A percentile compares a stretch with the other conserved stretches of the same genome.
Conservation (phyloP, 176 grass and related monocot genomes). For the Oryza meyeriana region DNA sequence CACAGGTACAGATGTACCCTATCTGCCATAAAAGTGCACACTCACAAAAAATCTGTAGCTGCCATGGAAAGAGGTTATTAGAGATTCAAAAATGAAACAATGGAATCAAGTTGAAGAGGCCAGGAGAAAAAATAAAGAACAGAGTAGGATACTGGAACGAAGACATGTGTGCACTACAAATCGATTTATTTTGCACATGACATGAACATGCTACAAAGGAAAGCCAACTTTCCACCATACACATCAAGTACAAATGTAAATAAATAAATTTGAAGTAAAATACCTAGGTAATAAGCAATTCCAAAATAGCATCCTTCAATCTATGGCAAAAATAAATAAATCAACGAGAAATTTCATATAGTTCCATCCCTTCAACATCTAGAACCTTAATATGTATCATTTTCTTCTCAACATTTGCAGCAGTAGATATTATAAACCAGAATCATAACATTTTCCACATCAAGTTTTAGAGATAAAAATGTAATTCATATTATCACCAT, state of each 20-base stretch:
- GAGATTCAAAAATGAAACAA: neutral
- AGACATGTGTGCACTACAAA: neutral
- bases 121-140: neutral
- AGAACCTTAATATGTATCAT: neutral
- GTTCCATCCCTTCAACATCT: neutral
- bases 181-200: neutral
- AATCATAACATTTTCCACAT: neutral
- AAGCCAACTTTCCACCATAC: neutral
- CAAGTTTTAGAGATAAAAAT: neutral
- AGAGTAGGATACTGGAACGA: neutral
- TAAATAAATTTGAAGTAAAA: neutral
- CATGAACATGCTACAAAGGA: neutral
- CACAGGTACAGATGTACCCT: slow-evolving; percentile 3
- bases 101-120: neutral
- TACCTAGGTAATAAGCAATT: neutral
- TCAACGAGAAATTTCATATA: neutral
- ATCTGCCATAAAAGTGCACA: neutral
- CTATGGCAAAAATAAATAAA: neutral
- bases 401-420: neutral
- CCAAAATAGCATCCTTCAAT: neutral
- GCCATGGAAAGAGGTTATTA: neutral
- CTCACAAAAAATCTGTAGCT: slow-evolving; percentile 10
- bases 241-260: neutral
- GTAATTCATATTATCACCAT: neutral
- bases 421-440: neutral